Evolutionary conservation across 129 eudicot species (phyloP), one percentile per base, ranked within the genome.

Genomic region (Centaurea solstitialis): DNA sequence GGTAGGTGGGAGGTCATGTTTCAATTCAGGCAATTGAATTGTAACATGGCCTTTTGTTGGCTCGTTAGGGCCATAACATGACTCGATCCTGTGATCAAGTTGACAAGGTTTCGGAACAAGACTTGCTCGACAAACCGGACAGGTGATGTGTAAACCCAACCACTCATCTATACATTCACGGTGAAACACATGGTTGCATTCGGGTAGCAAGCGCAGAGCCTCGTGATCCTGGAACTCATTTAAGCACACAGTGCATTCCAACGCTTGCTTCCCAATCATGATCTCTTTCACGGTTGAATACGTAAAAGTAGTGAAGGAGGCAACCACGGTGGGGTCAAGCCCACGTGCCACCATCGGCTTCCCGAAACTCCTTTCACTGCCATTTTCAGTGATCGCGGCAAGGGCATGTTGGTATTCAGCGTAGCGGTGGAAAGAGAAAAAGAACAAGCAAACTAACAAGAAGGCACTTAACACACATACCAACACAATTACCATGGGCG

Each of bases 221-320:
- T 86, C 92, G 7, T 79, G 81, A 22, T 86, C 90, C 13, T 39
- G 37, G 59, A 87, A 90, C 79, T 88, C 89, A 41, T 73, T 79
- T 37, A 90, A 66, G 86, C 94, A 90, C 38, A 90, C 86, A 0
- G 87, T 87, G 20, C 94, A 90, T 80, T 86, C 90, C 23, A 90
- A 73, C 80, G 50, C 80, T 9, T 53, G 77, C 23, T 86, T 82
- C 23, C 87, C 89, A 6, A 76, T 69, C 35, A 47, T 82, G 77
- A 67, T 84, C 28, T 73, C 75, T 24, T 90, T 88, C 39, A 90
- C 87, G 0, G 64, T 70, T 0, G 90, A 82, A 74, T 90, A 86
- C 0, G 23, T 23, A 28, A 88, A 90, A 9, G 72, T 84, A 0
- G 81, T 84, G 73, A 90, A 90, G 3, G 81, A 0, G 1, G 80